A percentile compares a stretch with the other conserved stretches of the same genome.
Evolutionary conservation across 192 early-diverging fungal genomes (phyloP).

Genomic region (Glomus cerebriforme): DNA sequence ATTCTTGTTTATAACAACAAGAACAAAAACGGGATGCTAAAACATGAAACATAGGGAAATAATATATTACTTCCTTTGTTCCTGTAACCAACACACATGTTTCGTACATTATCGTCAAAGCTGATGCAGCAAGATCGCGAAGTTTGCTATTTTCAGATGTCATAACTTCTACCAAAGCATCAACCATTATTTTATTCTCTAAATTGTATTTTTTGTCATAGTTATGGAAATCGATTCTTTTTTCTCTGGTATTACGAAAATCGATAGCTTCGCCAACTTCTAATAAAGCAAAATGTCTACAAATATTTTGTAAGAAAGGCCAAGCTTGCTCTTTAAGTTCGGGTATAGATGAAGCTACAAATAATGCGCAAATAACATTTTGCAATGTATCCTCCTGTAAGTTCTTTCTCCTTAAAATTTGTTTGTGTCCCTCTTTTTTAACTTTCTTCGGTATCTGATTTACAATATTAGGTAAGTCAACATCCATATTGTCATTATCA

Average conservation of each 20-base stretch:
- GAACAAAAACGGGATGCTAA: constrained; percentile 87
- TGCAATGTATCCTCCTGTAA: constrained; percentile 65
- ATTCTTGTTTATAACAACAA: constrained; percentile 88
- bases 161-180: constrained; percentile 77
- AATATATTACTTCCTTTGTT: constrained; percentile 60
- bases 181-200: constrained; percentile 72
- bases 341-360: constrained; percentile 63
- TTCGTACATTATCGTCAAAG: constrained; percentile 66
- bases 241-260: constrained; percentile 44
- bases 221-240: constrained; percentile 54
- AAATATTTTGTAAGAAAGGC: constrained; percentile 64
- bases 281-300: constrained; percentile 76
- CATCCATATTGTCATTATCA: constrained; percentile 36
- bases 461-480: constrained; percentile 21
- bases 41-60: constrained; percentile 72
- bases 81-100: constrained; percentile 58
- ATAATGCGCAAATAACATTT: constrained; percentile 62
- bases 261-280: constrained; percentile 69
- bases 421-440: constrained; percentile 57
- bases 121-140: constrained; percentile 63
- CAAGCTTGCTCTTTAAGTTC: constrained; percentile 63
- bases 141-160: constrained; percentile 65
- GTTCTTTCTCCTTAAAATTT: constrained; percentile 33
- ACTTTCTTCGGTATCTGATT: constrained; percentile 24
- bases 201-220: constrained; percentile 50